Conservation (phyloP, 2,329 filamentous ascomycete species). For the Coniochaeta sp. region DNA sequence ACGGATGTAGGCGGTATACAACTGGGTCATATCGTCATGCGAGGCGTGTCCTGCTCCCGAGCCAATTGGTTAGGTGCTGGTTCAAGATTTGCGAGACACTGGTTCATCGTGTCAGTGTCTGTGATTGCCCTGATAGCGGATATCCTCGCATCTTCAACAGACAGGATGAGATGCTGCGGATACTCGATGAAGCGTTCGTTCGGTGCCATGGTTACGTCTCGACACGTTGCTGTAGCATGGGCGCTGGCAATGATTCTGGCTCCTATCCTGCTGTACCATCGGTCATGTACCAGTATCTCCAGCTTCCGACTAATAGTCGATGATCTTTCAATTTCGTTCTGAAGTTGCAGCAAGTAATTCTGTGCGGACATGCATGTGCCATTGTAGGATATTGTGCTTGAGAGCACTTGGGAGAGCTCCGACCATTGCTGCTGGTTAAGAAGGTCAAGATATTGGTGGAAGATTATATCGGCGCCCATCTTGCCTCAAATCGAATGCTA, state of each 20-base stretch:
- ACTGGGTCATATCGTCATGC: conserved; percentile 6
- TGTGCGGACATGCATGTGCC: neutral
- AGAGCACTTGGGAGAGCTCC: neutral
- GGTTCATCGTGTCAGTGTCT: neutral
- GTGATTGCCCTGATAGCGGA: neutral
- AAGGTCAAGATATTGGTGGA: neutral
- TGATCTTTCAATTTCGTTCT: neutral
- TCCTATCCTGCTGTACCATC: neutral
- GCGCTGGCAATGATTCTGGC: neutral
- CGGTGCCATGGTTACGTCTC: neutral
- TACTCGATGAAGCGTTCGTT: neutral
- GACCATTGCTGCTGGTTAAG: neutral
- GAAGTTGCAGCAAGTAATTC: neutral
- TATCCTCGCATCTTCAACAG: neutral
- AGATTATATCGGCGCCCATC: neutral
- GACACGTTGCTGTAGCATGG: neutral
- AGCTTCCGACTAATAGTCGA: neutral
- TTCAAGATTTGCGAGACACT: neutral
- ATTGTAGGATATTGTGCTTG: neutral
- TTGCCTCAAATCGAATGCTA: neutral
- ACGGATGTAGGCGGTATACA: conserved; percentile 11
- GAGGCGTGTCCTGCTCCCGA: conserved; percentile 7
- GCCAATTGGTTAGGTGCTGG: neutral
- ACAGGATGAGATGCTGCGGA: neutral
- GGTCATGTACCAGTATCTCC: neutral